phyloP scores from a whole-genome alignment of 192 early-diverging fungal species.

The Glomus cerebriforme region DNA sequence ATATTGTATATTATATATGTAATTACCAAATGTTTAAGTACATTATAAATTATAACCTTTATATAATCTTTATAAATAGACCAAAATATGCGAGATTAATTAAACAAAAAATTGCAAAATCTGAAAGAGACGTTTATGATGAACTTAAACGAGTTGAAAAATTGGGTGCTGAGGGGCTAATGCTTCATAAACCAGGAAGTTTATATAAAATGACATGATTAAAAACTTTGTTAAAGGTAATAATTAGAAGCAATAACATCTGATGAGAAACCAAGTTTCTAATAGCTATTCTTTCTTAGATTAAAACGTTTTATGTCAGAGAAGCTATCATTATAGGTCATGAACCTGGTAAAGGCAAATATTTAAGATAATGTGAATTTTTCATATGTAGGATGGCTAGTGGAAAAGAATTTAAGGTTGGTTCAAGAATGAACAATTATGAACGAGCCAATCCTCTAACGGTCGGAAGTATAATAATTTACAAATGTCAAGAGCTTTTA shows the following conservation, averaged over 20 bases:
- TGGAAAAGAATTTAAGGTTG: conserved; percentile 67
- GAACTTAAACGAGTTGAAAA: conserved; percentile 55
- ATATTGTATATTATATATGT: too few relatives aligned
- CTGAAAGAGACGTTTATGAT: conserved; percentile 46
- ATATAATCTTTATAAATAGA: not conserved
- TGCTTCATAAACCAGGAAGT: conserved; percentile 51
- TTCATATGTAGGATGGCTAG: conserved; percentile 61
- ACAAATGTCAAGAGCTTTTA: conserved; percentile 52
- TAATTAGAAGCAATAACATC: not conserved
- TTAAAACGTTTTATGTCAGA: conserved; percentile 73
- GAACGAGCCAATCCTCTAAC: conserved; percentile 60
- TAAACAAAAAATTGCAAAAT: conserved; percentile 47
- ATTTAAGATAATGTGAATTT: conserved; percentile 56
- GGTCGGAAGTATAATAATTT: conserved; percentile 45
- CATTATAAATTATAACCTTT: not conserved
- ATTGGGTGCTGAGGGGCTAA: conserved; percentile 70
- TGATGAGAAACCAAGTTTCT: not conserved
- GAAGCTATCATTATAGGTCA: conserved; percentile 63
- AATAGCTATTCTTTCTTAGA: conserved; percentile 56
- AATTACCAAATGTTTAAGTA: not conserved
- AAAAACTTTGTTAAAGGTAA: conserved; percentile 10
- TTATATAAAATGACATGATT: not conserved
- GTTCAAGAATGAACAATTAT: conserved; percentile 64
- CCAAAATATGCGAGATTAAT: conserved; percentile 51
- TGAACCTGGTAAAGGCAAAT: conserved; percentile 60